Base-by-base conservation (phyloP, 192 early-diverging fungal species). In the Backusella tuberculispora region DNA sequence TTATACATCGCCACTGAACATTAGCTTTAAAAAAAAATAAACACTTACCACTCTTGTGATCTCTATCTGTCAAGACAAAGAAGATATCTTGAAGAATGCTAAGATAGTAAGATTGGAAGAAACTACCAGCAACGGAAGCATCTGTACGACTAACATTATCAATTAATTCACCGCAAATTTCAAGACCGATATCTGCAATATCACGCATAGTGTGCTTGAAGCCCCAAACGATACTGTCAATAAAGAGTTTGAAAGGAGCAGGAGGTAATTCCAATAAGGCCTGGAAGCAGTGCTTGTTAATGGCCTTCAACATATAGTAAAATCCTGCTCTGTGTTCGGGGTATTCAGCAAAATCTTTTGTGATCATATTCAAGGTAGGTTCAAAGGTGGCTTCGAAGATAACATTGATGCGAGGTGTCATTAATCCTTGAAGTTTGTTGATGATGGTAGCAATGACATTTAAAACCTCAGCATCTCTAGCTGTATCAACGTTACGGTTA, bases 191-290 rank as follows among this genome's bases (percentile, higher is more conserved):
- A 70, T 99, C 97, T 50, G 95, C 93, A 82, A 99, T 95, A 75
- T 99, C 97, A 74, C 97, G 91, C 93, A 97, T 95, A 6, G 96
- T 97, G 82, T 99, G 98, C 85, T 99, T 99, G 86, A 99, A 96
- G 21, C 91, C 96, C 97, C 97, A 99, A 56, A 98, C 93, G 68
- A 99, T 90, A 74, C 95, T 95, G 87, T 98, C 95, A 80, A 99
- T 87, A 82, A 97, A 88, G 29, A 98, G 89, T 72, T 94, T 93
- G 84, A 99, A 97, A 77, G 95, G 93, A 19, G 89, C 87, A 50
- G 91, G 83, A 3, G 94, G 92, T 44, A 99, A 83, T 56, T 88
- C 88, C 71, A 98, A 83, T 56, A 97, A 83, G 1, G 98, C 97
- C 78, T 87, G 90, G 89, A 99, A 99, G 81, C 98, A 99, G 73